Evolutionary conservation across 495 filamentous ascomycete genomes (phyloP).

Genomic region (Penicillium psychrofluorescens): DNA sequence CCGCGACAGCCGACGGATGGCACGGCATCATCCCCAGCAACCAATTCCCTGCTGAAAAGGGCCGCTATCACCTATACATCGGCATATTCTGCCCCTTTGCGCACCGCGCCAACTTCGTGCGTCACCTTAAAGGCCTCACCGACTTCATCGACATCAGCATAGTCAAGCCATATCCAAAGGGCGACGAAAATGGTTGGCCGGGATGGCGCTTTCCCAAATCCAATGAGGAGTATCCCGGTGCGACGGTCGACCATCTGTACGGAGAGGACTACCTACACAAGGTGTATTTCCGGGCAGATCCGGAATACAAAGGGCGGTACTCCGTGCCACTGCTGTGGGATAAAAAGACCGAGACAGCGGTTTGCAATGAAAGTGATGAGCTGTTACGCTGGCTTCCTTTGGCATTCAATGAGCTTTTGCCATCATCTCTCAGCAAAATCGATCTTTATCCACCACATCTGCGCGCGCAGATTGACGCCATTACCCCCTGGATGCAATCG

Average conservation of each 20-base stretch:
- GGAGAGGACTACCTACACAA: slow-evolving; percentile 42
- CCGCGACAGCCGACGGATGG: too few relatives aligned
- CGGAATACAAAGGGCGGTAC: slow-evolving; percentile 45
- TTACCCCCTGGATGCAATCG: slow-evolving; percentile 37
- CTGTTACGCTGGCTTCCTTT: slow-evolving; percentile 43
- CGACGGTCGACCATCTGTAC: slow-evolving; percentile 45
- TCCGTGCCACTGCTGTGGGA: slow-evolving; percentile 53
- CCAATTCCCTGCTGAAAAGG: slow-evolving; percentile 60
- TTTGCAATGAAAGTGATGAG: slow-evolving; percentile 49
- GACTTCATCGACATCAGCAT: slow-evolving; percentile 59
- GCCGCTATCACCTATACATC: slow-evolving; percentile 74
- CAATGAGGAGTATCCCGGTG: slow-evolving; percentile 42
- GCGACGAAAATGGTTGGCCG: slow-evolving; percentile 39
- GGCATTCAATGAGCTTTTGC: slow-evolving; percentile 38
- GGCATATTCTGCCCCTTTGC: slow-evolving; percentile 57
- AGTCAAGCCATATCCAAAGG: slow-evolving; percentile 68
- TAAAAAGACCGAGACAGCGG: slow-evolving; percentile 36
- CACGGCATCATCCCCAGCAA: slow-evolving; percentile 20
- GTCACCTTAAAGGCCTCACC: slow-evolving; percentile 71
- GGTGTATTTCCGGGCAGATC: slow-evolving; percentile 45
- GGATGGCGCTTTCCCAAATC: slow-evolving; percentile 44
- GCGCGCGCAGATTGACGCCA: slow-evolving; percentile 32
- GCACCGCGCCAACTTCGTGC: slow-evolving; percentile 50
- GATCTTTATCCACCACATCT: slow-evolving; percentile 41
- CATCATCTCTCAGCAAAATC: slow-evolving; percentile 15